phyloP scores from a whole-genome alignment of 2,329 filamentous ascomycete genomes.

The Neoarthrinium moseri region DNA sequence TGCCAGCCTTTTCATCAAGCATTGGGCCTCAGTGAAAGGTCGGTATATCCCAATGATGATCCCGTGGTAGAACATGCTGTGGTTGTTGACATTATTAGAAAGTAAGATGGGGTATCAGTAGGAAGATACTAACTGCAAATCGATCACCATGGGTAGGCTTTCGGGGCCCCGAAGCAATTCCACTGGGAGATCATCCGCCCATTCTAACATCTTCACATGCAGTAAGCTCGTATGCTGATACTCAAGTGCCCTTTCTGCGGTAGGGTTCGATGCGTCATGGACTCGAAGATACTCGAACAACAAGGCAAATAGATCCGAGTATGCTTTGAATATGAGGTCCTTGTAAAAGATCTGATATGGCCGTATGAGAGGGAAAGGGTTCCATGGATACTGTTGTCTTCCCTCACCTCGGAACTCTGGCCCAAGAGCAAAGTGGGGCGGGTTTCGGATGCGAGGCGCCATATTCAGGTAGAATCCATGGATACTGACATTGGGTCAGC shows the following conservation, averaged over 20 bases:
- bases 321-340: slow-evolving; percentile 3
- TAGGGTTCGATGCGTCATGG: neutral
- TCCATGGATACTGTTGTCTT: neutral
- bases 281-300: neutral
- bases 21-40: neutral
- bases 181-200: neutral
- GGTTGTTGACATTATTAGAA: neutral
- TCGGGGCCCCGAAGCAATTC: neutral
- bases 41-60: slow-evolving; percentile 4
- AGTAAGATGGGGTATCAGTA: neutral
- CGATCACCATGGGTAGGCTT: neutral
- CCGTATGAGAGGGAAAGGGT: slow-evolving; percentile 2
- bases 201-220: neutral
- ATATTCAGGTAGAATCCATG: neutral
- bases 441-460: neutral
- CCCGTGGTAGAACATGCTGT: slow-evolving; percentile 6
- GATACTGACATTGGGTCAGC: neutral
- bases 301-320: slow-evolving; percentile 1
- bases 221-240: neutral
- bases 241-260: neutral
- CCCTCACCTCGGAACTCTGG: neutral
- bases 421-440: neutral
- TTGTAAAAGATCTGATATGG: neutral
- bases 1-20: neutral
- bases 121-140: neutral